Percentiles rank a stretch among this genome's conserved stretches.
Conservation (phyloP, 2,329 filamentous ascomycete species). For the Colletotrichum abscissum region DNA sequence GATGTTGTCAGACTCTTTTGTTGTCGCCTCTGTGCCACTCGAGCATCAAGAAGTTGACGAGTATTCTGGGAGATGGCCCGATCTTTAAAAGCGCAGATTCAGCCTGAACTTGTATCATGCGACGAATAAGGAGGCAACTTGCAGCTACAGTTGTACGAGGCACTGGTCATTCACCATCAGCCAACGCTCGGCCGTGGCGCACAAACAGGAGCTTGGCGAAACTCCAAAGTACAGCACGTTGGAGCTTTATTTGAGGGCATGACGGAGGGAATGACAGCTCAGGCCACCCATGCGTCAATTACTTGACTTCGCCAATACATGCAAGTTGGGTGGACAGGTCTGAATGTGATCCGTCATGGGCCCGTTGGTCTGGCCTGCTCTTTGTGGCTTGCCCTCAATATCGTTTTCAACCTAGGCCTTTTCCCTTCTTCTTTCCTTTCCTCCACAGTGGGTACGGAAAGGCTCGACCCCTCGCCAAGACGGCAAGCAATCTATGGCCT, state of each 20-base stretch:
- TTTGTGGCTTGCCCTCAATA: background rate
- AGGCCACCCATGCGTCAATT: background rate
- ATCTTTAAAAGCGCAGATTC: background rate
- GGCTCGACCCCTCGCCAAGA: background rate
- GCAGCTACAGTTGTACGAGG: background rate
- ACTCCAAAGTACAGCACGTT: background rate
- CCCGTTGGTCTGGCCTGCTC: background rate
- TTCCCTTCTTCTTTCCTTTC: background rate
- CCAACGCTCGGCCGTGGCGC: background rate
- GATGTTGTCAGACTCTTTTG: background rate
- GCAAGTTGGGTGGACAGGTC: background rate
- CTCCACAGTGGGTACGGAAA: background rate
- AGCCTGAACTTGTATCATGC: background rate
- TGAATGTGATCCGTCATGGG: background rate
- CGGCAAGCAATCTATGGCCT: background rate
- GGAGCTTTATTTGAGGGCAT: background rate
- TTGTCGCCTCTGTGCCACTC: background rate
- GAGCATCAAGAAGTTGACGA: background rate
- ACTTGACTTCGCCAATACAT: background rate
- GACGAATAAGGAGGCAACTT: background rate
- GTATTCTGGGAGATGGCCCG: background rate
- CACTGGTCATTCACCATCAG: background rate
- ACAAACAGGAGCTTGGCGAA: background rate
- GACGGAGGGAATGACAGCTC: background rate
- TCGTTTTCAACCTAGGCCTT: background rate